phyloP scores from a whole-genome alignment of 768 basidiomycete genomes.

The Tricholoma matsutake region DNA sequence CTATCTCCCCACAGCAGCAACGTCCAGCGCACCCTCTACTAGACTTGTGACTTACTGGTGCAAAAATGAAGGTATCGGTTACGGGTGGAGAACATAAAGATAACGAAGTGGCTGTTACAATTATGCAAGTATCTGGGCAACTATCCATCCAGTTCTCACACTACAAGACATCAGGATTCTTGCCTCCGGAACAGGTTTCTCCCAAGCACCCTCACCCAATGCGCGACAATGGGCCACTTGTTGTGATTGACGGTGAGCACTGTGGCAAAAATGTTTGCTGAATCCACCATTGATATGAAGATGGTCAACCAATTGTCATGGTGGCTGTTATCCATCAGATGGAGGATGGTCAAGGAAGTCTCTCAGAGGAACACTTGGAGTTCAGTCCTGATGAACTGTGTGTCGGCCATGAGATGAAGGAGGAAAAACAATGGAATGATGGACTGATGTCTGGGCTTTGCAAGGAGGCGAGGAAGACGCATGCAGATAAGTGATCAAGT shows the following conservation, averaged over 20 bases:
- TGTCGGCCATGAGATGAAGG: background rate
- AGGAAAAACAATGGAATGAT: background rate
- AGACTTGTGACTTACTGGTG: no score
- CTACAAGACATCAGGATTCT: no score
- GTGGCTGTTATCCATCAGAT: background rate
- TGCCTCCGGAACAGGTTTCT: no score
- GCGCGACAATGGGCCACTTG: background rate
- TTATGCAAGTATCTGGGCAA: background rate
- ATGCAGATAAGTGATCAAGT: background rate
- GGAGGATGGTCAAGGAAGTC: background rate
- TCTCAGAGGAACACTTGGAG: background rate
- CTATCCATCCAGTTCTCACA: background rate
- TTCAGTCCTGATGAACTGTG: slow-evolving; percentile 1
- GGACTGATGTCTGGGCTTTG: background rate
- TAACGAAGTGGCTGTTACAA: background rate
- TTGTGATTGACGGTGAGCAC: slow-evolving; percentile 1
- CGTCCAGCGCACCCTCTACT: no score
- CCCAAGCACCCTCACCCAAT: background rate
- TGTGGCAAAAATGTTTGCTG: background rate
- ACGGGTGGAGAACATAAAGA: background rate
- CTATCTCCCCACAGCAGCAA: no score
- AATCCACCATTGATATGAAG: slow-evolving; percentile 1
- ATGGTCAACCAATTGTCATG: background rate
- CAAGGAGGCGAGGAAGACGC: background rate
- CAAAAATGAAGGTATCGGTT: background rate